Base-by-base conservation (phyloP, 2,329 filamentous ascomycete species). In the Fusarium dlaminii region DNA sequence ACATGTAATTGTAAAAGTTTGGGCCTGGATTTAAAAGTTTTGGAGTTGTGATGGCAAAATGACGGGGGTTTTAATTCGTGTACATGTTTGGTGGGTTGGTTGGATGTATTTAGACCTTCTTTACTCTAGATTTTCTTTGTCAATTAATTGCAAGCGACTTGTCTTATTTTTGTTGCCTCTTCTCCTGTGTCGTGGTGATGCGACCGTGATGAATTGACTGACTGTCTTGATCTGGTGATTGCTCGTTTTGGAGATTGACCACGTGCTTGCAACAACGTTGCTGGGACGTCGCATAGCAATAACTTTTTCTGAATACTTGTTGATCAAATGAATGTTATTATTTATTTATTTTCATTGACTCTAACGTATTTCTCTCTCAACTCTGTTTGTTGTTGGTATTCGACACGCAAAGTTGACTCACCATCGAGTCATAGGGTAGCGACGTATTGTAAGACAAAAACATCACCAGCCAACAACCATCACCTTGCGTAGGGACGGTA, bases 81-180 rank as follows among this genome's bases (percentile, higher is more conserved):
- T 55, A 59, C 20, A 66, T 55, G 57, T 37, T 55, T 69, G 29
- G 15, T 32, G 40, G 46, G 34, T 42, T 24, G 8, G 29, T 52
- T 36, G 22, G 36, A 46, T 45, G 52, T 70, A 70, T 30, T 24
- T 51, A 66, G 66, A 70, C 42, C 32, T 66, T 61, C 29, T 57
- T 52, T 59, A 30, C 36, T 57, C 40, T 71, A 71, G 55, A 56
- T 71, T 54, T 52, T 36, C 27, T 71, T 46, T 71, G 43, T 67
- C 42, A 43, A 45, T 55, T n/a, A 42, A 70, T 37, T n/a, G 43
- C 49, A 59, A 70, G 52, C 66, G 59, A 55, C 36, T 43, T 46
- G 29, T 58, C 17, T 57, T 12, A 36, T 5, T 22, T 20, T 17
- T 29, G 4, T 17, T 18, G 8, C n/a, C 5, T 20, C 1, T 12